phyloP scores from a whole-genome alignment of 2,329 filamentous ascomycete genomes.

The Bipolaris cookei region DNA sequence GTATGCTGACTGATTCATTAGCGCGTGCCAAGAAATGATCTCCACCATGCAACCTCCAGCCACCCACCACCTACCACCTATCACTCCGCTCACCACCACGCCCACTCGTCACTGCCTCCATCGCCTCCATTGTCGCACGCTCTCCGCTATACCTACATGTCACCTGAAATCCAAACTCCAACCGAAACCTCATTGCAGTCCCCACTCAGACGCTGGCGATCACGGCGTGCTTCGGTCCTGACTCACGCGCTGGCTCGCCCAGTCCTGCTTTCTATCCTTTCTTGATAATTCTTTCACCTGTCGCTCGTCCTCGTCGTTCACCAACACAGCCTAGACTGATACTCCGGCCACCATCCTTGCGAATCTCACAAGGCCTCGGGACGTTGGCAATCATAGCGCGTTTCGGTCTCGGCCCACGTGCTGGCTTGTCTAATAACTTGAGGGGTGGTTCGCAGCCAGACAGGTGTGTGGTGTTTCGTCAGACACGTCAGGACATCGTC shows the following conservation, averaged over 20 bases:
- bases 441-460: constrained; percentile 1
- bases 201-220: background rate
- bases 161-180: background rate
- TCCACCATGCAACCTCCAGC: background rate
- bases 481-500: background rate
- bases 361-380: background rate
- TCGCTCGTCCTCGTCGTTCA: background rate
- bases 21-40: background rate
- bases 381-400: background rate
- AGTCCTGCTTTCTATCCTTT: background rate
- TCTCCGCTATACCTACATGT: background rate
- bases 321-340: background rate
- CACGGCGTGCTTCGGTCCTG: background rate
- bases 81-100: background rate
- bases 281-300: background rate
- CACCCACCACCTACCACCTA: background rate
- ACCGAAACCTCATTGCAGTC: background rate
- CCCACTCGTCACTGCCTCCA: background rate
- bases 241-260: background rate
- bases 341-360: background rate
- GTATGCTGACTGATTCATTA: background rate
- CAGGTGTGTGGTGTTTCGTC: background rate
- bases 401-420: background rate
- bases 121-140: background rate
- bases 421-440: background rate